Evolutionary conservation across 2,329 filamentous ascomycete species (phyloP).

Genomic region (Xylaria sp.): DNA sequence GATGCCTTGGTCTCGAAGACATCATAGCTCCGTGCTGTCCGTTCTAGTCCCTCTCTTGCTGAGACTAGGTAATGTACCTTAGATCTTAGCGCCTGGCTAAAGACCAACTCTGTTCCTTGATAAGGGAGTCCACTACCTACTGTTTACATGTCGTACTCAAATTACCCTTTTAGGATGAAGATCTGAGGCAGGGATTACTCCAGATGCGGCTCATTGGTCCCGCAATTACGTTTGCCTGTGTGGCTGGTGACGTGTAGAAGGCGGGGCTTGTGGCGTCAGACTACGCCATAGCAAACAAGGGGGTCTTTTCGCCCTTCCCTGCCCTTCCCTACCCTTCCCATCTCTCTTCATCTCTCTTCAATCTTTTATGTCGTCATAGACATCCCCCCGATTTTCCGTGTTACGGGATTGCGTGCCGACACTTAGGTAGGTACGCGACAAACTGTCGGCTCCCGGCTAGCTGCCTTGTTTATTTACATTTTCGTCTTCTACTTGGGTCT

Average conservation of each 20-base stretch:
- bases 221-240: conserved; percentile 1
- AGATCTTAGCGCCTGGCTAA: neutral
- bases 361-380: conserved; percentile 38
- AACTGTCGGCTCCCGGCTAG: neutral
- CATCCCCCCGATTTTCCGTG: conserved; percentile 23
- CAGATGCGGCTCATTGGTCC: conserved; percentile 20
- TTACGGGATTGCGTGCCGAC: neutral
- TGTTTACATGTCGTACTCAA: neutral
- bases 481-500: neutral
- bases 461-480: neutral
- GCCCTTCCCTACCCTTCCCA: too few relatives aligned
- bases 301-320: too few relatives aligned
- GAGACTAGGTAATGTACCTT: neutral
- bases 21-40: too few relatives aligned
- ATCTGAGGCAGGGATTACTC: neutral
- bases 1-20: neutral
- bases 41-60: too few relatives aligned
- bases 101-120: neutral
- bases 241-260: conserved; percentile 24
- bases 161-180: conserved; percentile 20
- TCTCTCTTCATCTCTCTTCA: neutral
- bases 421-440: neutral
- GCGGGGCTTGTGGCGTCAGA: conserved; percentile 30
- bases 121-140: neutral
- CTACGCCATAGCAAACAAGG: conserved; percentile 12